Percentiles rank a stretch among this genome's conserved stretches.
Conservation (phyloP, 176 grass and related monocot genomes). For the Oryza meyeriana region DNA sequence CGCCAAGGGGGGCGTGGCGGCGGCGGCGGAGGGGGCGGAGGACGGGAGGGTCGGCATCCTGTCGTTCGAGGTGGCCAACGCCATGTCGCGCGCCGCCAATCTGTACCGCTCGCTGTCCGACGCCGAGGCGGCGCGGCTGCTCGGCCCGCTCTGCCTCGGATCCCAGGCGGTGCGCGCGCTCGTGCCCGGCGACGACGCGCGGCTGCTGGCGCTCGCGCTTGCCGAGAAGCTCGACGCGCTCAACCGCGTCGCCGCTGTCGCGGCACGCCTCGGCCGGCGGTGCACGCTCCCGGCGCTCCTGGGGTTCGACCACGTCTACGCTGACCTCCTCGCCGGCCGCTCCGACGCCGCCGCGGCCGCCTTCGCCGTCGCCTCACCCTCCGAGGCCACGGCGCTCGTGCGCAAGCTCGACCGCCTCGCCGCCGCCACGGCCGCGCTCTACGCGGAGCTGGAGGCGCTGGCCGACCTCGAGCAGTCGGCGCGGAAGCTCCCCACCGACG, state of each 20-base stretch:
- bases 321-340: slow-evolving; percentile 75
- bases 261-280: slow-evolving; percentile 68
- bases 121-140: slow-evolving; percentile 51
- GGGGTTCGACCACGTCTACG: slow-evolving; percentile 93
- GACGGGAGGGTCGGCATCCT: slow-evolving; percentile 66
- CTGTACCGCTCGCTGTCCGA: slow-evolving; percentile 85
- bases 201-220: slow-evolving; percentile 70
- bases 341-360: slow-evolving; percentile 25
- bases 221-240: slow-evolving; percentile 92
- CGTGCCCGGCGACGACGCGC: slow-evolving; percentile 69
- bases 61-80: slow-evolving; percentile 88
- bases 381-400: slow-evolving; percentile 56
- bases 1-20: background rate
- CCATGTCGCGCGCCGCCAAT: slow-evolving; percentile 71
- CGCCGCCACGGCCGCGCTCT: slow-evolving; percentile 67
- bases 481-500: slow-evolving; percentile 62
- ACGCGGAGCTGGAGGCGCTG: slow-evolving; percentile 71
- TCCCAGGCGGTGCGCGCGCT: slow-evolving; percentile 69
- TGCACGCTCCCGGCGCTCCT: slow-evolving; percentile 60
- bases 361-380: slow-evolving; percentile 30
- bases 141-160: slow-evolving; percentile 52
- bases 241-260: slow-evolving; percentile 76
- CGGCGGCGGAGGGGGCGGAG: background rate
- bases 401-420: slow-evolving; percentile 87
- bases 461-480: slow-evolving; percentile 76